Evolutionary conservation across 2,329 filamentous ascomycete species (phyloP).

Genomic region (Cercospora berteroae): DNA sequence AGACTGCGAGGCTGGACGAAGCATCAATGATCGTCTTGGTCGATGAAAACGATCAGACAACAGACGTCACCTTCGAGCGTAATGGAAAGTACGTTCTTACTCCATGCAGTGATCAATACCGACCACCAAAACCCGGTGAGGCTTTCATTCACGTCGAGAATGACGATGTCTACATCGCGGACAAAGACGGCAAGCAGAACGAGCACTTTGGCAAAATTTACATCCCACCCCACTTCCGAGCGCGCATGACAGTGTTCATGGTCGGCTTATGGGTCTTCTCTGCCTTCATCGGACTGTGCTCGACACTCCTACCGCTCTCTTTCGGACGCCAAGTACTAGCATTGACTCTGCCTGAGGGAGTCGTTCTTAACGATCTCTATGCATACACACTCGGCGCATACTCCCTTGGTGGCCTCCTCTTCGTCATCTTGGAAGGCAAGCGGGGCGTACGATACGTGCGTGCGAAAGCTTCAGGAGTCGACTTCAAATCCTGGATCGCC

Average conservation of each 20-base stretch:
- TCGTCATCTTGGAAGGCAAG: conserved; percentile 44
- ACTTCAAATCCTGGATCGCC: conserved; percentile 28
- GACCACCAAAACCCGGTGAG: conserved; percentile 77
- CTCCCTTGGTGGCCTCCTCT: conserved; percentile 67
- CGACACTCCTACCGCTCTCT: conserved; percentile 82
- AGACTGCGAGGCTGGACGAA: conserved; percentile 14
- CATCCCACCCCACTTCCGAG: conserved; percentile 82
- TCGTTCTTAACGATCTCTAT: conserved; percentile 89
- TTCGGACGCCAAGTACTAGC: conserved; percentile 79
- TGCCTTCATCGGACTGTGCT: conserved; percentile 77
- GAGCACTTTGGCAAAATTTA: conserved; percentile 55
- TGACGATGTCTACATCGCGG: conserved; percentile 43
- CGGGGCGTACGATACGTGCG: conserved; percentile 13
- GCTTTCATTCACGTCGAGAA: conserved; percentile 80
- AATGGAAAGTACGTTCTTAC: conserved; percentile 84
- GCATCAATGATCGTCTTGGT: not conserved
- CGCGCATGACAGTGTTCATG: conserved; percentile 81
- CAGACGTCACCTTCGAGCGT: conserved; percentile 54
- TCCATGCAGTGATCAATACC: conserved; percentile 92
- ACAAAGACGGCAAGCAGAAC: conserved; percentile 38
- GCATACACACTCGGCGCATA: conserved; percentile 91
- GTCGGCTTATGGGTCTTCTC: conserved; percentile 91
- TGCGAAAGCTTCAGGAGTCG: conserved; percentile 22
- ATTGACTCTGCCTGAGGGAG: conserved; percentile 65
- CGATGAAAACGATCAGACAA: not conserved